Base-by-base conservation (phyloP, 2,329 filamentous ascomycete genomes). In the Teratosphaeriaceae sp. region DNA sequence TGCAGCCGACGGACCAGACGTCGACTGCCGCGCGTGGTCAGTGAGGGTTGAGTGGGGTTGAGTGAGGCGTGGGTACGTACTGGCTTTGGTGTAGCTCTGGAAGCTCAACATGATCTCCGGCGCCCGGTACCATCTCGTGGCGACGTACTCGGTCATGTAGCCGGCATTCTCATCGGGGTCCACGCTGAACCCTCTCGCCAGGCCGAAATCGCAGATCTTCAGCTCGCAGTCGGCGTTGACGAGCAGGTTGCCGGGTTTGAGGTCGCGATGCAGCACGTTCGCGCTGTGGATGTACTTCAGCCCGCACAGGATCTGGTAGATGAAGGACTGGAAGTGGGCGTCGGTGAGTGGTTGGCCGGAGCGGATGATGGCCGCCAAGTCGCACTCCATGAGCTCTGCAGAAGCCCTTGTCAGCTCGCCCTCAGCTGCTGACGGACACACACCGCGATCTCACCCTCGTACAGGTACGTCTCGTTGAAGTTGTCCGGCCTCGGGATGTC, bases 31-130 rank as follows among this genome's bases (percentile, higher is more conserved):
- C 7, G 18, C 6, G 19, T 12, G 20, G 16, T 18, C 5, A 31
- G n/a, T n/a, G 24, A 21, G 23, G 21, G n/a, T 5, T 18, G 6
- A n/a, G 7, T 15, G 13, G 20, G 20, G 23, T 40, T 9, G 15
- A 13, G 37, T n/a, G n/a, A 9, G 16, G 19, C 13, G n/a, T 15
- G 20, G 27, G 15, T 13, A 90, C 89, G 44, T 80, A 97, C 92
- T 98, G 56, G 92, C 92, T 88, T 98, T 98, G 60, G 92, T 98
- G 69, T 98, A 98, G 73, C 88, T 96, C 70, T 97, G 90, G 79
- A 98, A 98, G 73, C 88, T 96, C 67, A 98, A 73, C 92, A 98
- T 98, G 58, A 98, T 98, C 68, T 98, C 92, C 4, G 92, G 92
- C 3, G 92, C 92, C 69, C 92, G 84, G 68, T 98, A 98, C 92